Percentiles rank a stretch among this genome's conserved stretches.
These are phyloP conservation scores for Calonectria hawksworthii DNA, from an alignment of 2,329 filamentous ascomycete species.

Conservation along the genomic window DNA sequence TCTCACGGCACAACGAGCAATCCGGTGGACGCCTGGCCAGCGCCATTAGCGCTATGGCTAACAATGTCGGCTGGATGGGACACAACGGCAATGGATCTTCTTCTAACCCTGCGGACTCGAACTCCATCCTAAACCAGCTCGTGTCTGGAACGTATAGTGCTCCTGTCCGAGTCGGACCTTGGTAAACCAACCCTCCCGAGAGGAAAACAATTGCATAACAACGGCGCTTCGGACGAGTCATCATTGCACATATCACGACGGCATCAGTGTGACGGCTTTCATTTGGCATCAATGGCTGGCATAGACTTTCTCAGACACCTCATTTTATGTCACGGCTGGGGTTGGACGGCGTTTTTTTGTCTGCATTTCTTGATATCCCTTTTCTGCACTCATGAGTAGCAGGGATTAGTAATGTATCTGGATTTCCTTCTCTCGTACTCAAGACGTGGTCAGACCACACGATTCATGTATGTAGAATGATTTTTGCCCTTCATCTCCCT, in stretches of 20 bases:
- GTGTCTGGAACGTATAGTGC: slow-evolving; percentile 72
- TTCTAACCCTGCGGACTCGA: slow-evolving; percentile 56
- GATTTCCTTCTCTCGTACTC: slow-evolving; percentile 22
- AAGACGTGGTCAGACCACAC: slow-evolving; percentile 33
- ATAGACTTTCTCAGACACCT: slow-evolving; percentile 53
- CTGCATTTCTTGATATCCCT: slow-evolving; percentile 50
- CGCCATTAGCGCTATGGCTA: slow-evolving; percentile 83
- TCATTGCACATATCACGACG: slow-evolving; percentile 51
- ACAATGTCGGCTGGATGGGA: slow-evolving; percentile 84
- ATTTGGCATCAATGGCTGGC: slow-evolving; percentile 51
- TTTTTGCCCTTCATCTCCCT: slow-evolving; percentile 14
- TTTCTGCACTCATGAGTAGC: slow-evolving; percentile 40
- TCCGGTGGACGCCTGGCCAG: slow-evolving; percentile 85
- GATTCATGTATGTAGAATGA: slow-evolving; percentile 43
- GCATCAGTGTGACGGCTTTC: slow-evolving; percentile 50
- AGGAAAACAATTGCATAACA: slow-evolving; percentile 43
- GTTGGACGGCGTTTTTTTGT: slow-evolving; percentile 50
- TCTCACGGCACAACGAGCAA: slow-evolving; percentile 89
- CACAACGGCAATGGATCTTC: slow-evolving; percentile 47
- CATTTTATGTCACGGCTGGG: slow-evolving; percentile 45
- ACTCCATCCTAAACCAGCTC: slow-evolving; percentile 74
- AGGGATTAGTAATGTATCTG: slow-evolving; percentile 40
- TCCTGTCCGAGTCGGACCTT: slow-evolving; percentile 74
- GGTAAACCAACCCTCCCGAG: slow-evolving; percentile 55
- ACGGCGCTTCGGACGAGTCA: slow-evolving; percentile 41